Percentiles rank a stretch among this genome's conserved stretches.
Conservation (phyloP, 2,329 filamentous ascomycete species). For the Fusarium armeniacum region DNA sequence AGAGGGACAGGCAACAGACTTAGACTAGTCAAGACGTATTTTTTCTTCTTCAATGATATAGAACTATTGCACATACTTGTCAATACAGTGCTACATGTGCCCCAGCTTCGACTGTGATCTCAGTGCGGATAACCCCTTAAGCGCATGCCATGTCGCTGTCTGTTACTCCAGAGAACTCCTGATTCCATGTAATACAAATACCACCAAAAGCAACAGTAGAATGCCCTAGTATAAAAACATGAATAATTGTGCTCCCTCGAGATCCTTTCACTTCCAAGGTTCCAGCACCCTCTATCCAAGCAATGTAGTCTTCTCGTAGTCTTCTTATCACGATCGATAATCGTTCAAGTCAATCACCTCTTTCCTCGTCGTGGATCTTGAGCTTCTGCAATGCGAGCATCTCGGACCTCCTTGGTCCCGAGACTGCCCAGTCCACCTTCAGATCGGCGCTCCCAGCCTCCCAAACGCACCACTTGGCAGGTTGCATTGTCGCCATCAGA, state of each 20-base stretch:
- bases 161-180: conserved; percentile 45
- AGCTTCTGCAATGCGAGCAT: conserved; percentile 85
- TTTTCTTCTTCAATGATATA: conserved; percentile 25
- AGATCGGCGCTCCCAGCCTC: conserved; percentile 77
- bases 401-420: conserved; percentile 91
- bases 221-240: conserved; percentile 28
- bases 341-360: conserved; percentile 51
- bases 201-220: conserved; percentile 32
- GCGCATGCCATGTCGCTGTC: conserved; percentile 32
- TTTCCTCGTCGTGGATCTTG: conserved; percentile 82
- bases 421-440: conserved; percentile 91
- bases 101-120: conserved; percentile 7
- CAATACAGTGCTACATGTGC: conserved; percentile 21
- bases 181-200: conserved; percentile 44
- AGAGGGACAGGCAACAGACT: conserved; percentile 1
- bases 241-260: conserved; percentile 10
- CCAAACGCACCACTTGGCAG: conserved; percentile 75
- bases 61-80: conserved; percentile 20
- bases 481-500: conserved; percentile 76
- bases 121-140: conserved; percentile 24
- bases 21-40: conserved; percentile 26
- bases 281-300: conserved; percentile 15
- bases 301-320: not conserved
- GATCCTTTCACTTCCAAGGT: not conserved
- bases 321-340: not conserved